Evolutionary conservation across 805 yeast genomes (phyloP), one percentile per base, ranked within the genome.

Genomic region (Ogataea neopini): DNA sequence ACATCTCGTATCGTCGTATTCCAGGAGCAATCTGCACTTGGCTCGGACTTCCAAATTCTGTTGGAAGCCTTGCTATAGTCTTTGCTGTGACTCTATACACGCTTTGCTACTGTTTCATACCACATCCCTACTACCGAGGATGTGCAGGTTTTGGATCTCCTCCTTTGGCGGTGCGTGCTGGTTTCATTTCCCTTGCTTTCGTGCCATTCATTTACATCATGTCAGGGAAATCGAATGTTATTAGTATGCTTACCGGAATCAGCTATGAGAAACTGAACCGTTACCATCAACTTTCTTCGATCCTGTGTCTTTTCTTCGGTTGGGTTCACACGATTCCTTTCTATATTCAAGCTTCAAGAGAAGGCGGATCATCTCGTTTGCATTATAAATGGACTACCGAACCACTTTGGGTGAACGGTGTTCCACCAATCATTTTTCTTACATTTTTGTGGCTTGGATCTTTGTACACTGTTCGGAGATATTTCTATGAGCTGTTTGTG

Each of bases 131-230:
- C 72, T 75, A 75, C 51, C 63, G 83, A 47, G 77, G 63, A 0
- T 80, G 85, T 58, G 29, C 63, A 4, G 80, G 79, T 0, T 79
- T 79, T 60, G 85, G 84, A 1, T 69, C 81, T 3, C 81, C 84
- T n/a, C 84, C 84, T 8, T 49, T 80, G 29, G 81, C 80, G 0
- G 73, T 76, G 1, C 61, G 84, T 40, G 67, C 83, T 1, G 84
- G 83, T 2, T 50, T 77, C 23, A 72, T 75, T 73, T 72, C 79
- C 1, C 64, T 71, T 26, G 79, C 80, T 0, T 61, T 79, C 38
- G 68, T 76, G 6, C 84, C 84, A 0, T 75, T 77, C 55, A 60
- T 79, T 32, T 71, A 72, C 45, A 64, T 77, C 3, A 57, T 79
- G 47, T 72, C 81, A 0, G 84, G 84, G 2, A 80, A 80, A 58